Base-by-base conservation (phyloP, 2,329 filamentous ascomycete species). In the Fusarium sp. region DNA sequence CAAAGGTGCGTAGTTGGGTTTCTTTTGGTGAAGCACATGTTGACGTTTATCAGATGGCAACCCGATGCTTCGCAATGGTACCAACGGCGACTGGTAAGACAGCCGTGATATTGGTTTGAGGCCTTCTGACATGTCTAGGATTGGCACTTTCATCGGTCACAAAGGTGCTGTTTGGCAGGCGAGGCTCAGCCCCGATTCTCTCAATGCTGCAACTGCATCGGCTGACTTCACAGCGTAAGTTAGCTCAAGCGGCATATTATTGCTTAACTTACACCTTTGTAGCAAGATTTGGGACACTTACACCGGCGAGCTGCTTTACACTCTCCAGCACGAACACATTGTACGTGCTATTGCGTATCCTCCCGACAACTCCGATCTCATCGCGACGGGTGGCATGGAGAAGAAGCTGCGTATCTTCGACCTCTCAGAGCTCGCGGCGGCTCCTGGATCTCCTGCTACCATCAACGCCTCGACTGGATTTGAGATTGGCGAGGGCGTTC, bases 131-230 rank as follows among this genome's bases (percentile, higher is more conserved):
- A 48, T 67, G 66, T 31, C 21, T 78, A 97, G 93, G 93, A 98
- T 98, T 74, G 96, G 96, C 50, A 98, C 96, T 39, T 98, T 98
- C 79, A 91, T 99, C 75, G 96, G 96, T 42, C 96, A 99, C 84
- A 98, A 99, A 82, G 96, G 96, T 68, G 96, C 96, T 39, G 95
- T 98, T 64, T 99, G 96, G 94, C 94, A 98, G 83, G 93, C 94
- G 56, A 89, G 94, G 74, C 86, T 99, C 37, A 97, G 94, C 55
- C 90, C 93, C 21, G 94, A 98, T 81, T 93, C 94, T 43, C 90
- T 89, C 26, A 90, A 94, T 49, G 95, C 96, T 60, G 96, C 94
- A 12, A 98, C 97, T 34, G 96, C 93, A 48, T 97, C 94, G 51
- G 96, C 96, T 52, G 96, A 99, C 79, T 99, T 99, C 79, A 96